Percentiles rank a stretch among this genome's conserved stretches.
phyloP scores from a whole-genome alignment of 148 eudicot species.

The Persicaria maculosa region DNA sequence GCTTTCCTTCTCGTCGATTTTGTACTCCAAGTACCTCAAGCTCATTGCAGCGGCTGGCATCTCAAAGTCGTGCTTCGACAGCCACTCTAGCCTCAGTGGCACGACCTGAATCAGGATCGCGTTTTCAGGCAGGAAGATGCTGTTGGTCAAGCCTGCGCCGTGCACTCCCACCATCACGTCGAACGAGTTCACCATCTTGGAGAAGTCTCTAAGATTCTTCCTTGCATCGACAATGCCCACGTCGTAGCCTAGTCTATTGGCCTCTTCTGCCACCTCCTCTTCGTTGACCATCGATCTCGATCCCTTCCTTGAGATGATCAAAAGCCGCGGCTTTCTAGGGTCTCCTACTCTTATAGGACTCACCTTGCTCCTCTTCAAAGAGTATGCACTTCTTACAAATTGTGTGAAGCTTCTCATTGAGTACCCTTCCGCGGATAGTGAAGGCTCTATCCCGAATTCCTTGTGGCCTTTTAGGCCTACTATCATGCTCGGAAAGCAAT shows the following conservation, averaged over 20 bases:
- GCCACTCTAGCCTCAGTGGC: slow-evolving; percentile 20
- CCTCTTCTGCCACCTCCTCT: slow-evolving; percentile 17
- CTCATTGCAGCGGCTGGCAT: slow-evolving; percentile 31
- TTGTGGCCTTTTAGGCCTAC: slow-evolving; percentile 25
- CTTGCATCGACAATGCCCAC: slow-evolving; percentile 24
- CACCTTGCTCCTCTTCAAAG: slow-evolving; percentile 18
- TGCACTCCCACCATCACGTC: slow-evolving; percentile 24
- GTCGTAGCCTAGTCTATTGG: slow-evolving; percentile 24
- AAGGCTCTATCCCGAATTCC: slow-evolving; percentile 23
- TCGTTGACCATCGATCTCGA: slow-evolving; percentile 26
- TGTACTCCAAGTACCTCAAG: slow-evolving; percentile 35
- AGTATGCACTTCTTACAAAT: slow-evolving; percentile 23
- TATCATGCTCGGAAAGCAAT: slow-evolving; percentile 21
- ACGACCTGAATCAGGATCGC: slow-evolving; percentile 18
- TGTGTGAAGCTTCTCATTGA: slow-evolving; percentile 27
- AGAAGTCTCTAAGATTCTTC: slow-evolving; percentile 10
- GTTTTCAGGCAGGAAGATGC: slow-evolving; percentile 19
- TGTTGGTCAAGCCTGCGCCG: slow-evolving; percentile 25
- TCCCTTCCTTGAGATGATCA: slow-evolving; percentile 29
- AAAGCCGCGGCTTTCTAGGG: slow-evolving; percentile 21
- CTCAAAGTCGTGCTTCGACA: slow-evolving; percentile 21
- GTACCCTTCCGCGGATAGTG: slow-evolving; percentile 8
- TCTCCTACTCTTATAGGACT: neutral
- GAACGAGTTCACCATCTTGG: slow-evolving; percentile 16
- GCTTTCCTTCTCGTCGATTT: slow-evolving; percentile 29